These are phyloP conservation scores for Pistacia vera DNA, from an alignment of 345 rosid genomes.

Conservation along the genomic window DNA sequence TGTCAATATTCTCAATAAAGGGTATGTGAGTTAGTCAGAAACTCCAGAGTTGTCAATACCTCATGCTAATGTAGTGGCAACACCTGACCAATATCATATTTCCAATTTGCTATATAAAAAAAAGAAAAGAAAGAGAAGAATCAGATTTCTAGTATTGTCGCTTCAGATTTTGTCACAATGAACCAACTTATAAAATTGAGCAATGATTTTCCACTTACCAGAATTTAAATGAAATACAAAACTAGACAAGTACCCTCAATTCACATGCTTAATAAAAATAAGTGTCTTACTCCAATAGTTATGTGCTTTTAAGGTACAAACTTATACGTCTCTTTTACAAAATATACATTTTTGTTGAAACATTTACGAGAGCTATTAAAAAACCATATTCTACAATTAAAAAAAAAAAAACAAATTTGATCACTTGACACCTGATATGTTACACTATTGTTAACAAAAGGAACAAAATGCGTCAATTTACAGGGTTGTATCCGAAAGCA, in stretches of 20 bases:
- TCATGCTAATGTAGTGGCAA: neutral
- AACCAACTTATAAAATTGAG: neutral
- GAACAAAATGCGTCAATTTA: too few relatives aligned
- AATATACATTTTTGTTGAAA: neutral
- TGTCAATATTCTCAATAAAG: neutral
- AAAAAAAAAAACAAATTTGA: too few relatives aligned
- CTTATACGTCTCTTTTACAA: neutral
- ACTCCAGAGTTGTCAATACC: neutral
- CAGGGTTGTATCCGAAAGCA: too few relatives aligned
- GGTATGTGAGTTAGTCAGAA: neutral
- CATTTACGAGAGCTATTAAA: too few relatives aligned
- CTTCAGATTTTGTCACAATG: neutral
- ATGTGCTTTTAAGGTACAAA: neutral
- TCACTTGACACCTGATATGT: too few relatives aligned
- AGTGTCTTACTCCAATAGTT: neutral
- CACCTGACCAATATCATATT: conserved; percentile 1
- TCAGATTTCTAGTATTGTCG: neutral
- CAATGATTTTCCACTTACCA: neutral
- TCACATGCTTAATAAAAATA: neutral
- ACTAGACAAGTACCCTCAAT: neutral
- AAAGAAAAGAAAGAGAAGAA: neutral
- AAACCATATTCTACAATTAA: too few relatives aligned
- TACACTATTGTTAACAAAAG: too few relatives aligned
- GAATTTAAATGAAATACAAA: neutral
- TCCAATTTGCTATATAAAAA: neutral